Evolutionary conservation across 129 eudicot genomes (phyloP).

Genomic region (Escallonia rubra): DNA sequence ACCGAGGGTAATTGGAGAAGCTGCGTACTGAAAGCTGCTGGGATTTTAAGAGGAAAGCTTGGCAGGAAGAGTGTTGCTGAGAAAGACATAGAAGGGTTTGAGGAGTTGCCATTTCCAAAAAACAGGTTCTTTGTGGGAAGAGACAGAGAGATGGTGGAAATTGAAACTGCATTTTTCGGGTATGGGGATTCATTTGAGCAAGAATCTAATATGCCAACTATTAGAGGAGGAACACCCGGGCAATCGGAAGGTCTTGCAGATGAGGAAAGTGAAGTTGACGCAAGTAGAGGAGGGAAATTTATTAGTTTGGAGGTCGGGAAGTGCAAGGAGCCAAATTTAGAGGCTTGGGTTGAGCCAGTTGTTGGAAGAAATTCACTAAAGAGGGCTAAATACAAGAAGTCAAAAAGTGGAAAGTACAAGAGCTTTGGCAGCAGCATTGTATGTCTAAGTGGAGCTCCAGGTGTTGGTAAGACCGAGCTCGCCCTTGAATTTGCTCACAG

Average conservation of each 20-base stretch:
- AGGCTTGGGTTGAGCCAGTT: slow-evolving; percentile 66
- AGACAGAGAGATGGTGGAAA: slow-evolving; percentile 70
- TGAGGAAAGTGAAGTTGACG: slow-evolving; percentile 60
- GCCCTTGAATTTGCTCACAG: slow-evolving; percentile 85
- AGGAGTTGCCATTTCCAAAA: slow-evolving; percentile 59
- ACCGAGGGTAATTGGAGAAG: slow-evolving; percentile 73
- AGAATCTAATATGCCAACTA: slow-evolving; percentile 15
- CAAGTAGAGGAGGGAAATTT: slow-evolving; percentile 38
- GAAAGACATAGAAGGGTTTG: slow-evolving; percentile 37
- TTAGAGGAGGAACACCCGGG: slow-evolving; percentile 40
- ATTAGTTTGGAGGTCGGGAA: slow-evolving; percentile 63
- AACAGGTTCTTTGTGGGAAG: slow-evolving; percentile 68
- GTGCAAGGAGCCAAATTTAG: slow-evolving; percentile 62
- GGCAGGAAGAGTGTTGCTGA: slow-evolving; percentile 79
- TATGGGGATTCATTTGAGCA: slow-evolving; percentile 42
- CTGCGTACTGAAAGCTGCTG: slow-evolving; percentile 60
- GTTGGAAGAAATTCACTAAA: slow-evolving; percentile 53
- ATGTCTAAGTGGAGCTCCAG: slow-evolving; percentile 72
- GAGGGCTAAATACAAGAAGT: slow-evolving; percentile 63
- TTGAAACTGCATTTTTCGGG: slow-evolving; percentile 67
- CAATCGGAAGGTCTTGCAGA: slow-evolving; percentile 72
- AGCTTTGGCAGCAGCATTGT: slow-evolving; percentile 51
- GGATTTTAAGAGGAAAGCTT: slow-evolving; percentile 58
- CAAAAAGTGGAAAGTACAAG: slow-evolving; percentile 67
- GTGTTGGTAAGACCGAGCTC: slow-evolving; percentile 82